phyloP scores from a whole-genome alignment of 345 rosid species.

The Noccaea caerulescens region DNA sequence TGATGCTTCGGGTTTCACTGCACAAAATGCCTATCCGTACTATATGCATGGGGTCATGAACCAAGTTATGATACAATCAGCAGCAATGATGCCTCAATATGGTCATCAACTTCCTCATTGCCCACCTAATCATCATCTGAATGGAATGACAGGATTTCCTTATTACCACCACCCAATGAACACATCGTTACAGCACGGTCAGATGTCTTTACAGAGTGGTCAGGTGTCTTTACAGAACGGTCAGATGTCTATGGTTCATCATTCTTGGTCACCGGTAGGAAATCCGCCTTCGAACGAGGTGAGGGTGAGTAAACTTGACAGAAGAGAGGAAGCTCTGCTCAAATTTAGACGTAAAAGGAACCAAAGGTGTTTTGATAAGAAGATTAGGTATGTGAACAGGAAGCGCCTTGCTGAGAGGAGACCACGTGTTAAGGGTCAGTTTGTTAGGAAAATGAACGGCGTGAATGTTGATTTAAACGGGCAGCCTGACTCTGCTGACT shows the following conservation, averaged over 20 bases:
- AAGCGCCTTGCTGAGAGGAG: constrained; percentile 95
- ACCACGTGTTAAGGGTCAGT: constrained; percentile 97
- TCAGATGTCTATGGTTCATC: constrained; percentile 60
- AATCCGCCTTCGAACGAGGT: constrained; percentile 54
- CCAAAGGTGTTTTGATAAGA: constrained; percentile 95
- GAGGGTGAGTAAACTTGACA: constrained; percentile 63
- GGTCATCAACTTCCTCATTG: constrained; percentile 70
- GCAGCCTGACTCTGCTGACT: constrained; percentile 66
- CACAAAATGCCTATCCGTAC: constrained; percentile 64
- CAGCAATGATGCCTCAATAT: constrained; percentile 66
- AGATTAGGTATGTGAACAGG: constrained; percentile 89
- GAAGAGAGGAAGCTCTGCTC: constrained; percentile 89
- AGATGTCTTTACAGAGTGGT: constrained; percentile 59
- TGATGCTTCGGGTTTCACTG: constrained; percentile 54
- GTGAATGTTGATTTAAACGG: constrained; percentile 85
- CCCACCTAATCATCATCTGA: constrained; percentile 55
- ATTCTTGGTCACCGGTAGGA: constrained; percentile 71
- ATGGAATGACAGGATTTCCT: constrained; percentile 61
- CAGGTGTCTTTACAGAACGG: constrained; percentile 66
- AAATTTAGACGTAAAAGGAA: constrained; percentile 95
- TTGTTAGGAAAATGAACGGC: constrained; percentile 88
- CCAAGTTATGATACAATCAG: constrained; percentile 74
- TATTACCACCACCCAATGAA: constrained; percentile 72
- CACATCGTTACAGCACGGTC: constrained; percentile 70
- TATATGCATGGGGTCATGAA: constrained; percentile 75